Conservation (phyloP, 768 basidiomycete genomes). For the Fibroporia radiculosa region DNA sequence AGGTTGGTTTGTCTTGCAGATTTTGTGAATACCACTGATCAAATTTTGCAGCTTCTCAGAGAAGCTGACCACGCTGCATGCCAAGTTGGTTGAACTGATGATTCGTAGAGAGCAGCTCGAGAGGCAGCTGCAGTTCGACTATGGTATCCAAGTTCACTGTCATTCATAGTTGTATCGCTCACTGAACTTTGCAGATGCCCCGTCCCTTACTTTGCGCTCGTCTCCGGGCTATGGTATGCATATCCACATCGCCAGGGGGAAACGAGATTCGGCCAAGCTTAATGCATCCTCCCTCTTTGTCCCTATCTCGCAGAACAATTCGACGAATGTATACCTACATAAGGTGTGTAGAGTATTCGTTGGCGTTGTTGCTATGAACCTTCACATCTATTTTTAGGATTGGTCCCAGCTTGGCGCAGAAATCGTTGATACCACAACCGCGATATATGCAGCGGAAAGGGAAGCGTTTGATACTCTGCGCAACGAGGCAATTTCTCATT, state of each 20-base stretch:
- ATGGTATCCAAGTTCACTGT: conserved; percentile 31
- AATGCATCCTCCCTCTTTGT: conserved; percentile 45
- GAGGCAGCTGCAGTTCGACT: conserved; percentile 40
- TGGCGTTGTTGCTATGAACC: background rate
- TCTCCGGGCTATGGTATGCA: conserved; percentile 66
- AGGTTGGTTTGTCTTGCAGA: conserved; percentile 33
- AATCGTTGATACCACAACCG: conserved; percentile 49
- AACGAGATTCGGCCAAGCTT: conserved; percentile 49
- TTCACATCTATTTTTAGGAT: conserved; percentile 33
- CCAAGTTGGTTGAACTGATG: conserved; percentile 35
- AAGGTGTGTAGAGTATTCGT: conserved; percentile 32
- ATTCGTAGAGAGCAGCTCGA: conserved; percentile 46
- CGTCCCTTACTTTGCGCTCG: conserved; percentile 66
- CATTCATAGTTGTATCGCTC: background rate
- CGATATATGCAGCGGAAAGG: conserved; percentile 54
- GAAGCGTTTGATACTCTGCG: conserved; percentile 66
- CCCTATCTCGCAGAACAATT: conserved; percentile 50
- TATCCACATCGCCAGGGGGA: conserved; percentile 60
- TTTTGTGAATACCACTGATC: background rate
- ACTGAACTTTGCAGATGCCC: conserved; percentile 38
- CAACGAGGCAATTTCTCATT: conserved; percentile 39
- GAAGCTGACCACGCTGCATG: conserved; percentile 43
- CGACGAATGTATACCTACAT: conserved; percentile 64
- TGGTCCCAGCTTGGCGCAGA: conserved; percentile 72
- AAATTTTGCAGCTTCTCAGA: conserved; percentile 50